phyloP scores from a whole-genome alignment of 1,139 yeast species.

The Nakaseomyces bracarensis region DNA sequence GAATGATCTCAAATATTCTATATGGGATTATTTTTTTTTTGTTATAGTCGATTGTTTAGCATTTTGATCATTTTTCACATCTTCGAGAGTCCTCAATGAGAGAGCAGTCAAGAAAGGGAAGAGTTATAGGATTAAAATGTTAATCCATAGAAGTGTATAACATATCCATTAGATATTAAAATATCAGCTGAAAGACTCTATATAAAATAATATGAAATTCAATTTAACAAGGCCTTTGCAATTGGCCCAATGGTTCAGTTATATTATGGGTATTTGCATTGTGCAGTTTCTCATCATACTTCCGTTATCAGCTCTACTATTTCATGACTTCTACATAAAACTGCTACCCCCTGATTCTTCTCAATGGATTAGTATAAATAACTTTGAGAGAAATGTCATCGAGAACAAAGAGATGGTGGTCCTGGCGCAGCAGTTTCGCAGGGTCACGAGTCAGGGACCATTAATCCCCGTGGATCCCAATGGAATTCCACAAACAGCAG shows the following conservation, averaged over 20 bases:
- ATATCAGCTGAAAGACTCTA: too few relatives aligned
- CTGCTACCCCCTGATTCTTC: conserved; percentile 26
- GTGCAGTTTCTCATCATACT: conserved; percentile 23
- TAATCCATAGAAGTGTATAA: too few relatives aligned
- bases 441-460: conserved; percentile 15
- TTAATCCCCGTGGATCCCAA: conserved; percentile 12
- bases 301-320: conserved; percentile 26
- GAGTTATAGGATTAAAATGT: too few relatives aligned
- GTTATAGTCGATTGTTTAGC: too few relatives aligned
- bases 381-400: background rate
- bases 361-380: background rate
- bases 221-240: conserved; percentile 27
- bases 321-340: conserved; percentile 26
- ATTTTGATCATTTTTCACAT: too few relatives aligned
- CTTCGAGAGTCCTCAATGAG: too few relatives aligned
- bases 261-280: conserved; percentile 15
- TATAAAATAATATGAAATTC: conserved; percentile 19
- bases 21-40: too few relatives aligned
- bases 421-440: conserved; percentile 7
- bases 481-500: conserved; percentile 21
- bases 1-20: too few relatives aligned
- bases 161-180: too few relatives aligned
- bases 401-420: conserved; percentile 14
- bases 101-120: too few relatives aligned
- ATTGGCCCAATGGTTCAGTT: conserved; percentile 26